Base-by-base conservation (phyloP, 2,329 filamentous ascomycete species). In the Talaromyces sp. region DNA sequence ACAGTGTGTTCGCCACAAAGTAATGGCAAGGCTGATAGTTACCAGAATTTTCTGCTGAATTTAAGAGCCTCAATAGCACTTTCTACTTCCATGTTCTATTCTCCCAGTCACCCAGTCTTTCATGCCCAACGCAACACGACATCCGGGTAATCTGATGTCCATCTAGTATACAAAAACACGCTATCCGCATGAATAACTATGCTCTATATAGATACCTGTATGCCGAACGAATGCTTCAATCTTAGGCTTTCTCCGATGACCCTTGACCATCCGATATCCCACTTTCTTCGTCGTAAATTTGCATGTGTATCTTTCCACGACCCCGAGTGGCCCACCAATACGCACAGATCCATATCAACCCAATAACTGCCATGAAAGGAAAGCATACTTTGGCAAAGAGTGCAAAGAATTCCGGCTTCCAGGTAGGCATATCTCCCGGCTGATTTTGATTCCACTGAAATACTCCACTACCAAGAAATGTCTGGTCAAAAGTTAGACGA, bases 371-470 rank as follows among this genome's bases (percentile, higher is more conserved):
- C 59, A 62, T 62, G 34, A 62, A 53, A 34, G 59, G 59, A 47
- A 62, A 62, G 25, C 59, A 62, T 25, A 62, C 22, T 36, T 62
- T 53, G 25, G 59, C 59, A 38, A 62, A 62, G 17, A 62, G 47
- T 6, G 43, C 43, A 7, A 62, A 62, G 59, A 62, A 62, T 47
- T 62, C 59, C 10, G 59, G 59, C 22, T 62, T 62, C 43, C 43
- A 62, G 5, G 47, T 47, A 22, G 59, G 59, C 59, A 62, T 62
- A 25, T 2, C 59, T 31, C n/a, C 27, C 22, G 59, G 45, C 3
- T 62, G 27, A 27, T 62, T 51, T 17, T 62, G 59, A 47, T 62
- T 15, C 59, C 59, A 62, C 31, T 62, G 59, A 38, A 62, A 62
- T 15, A 62, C 6, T 27, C 59, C 59, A 53, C 59, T 62, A 34